Percentiles rank a stretch among this genome's conserved stretches.
Evolutionary conservation across 345 rosid genomes (phyloP).

Genomic region (Syzygium aromaticum): DNA sequence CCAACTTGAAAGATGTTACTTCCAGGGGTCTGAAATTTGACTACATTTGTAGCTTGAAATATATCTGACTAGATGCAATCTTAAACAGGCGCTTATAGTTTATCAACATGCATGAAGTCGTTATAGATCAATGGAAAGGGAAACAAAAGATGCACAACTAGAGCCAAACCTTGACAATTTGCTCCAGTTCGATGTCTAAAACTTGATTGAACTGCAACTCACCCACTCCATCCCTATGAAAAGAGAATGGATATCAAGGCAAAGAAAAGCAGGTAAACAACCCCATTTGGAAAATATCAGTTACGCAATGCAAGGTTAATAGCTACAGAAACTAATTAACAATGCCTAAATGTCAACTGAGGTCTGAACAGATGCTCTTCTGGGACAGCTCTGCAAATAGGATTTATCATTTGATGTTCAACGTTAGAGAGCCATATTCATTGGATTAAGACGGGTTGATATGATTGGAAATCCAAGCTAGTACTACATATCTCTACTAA

Average conservation of each 20-base stretch:
- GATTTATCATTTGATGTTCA: neutral
- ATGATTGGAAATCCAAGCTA: neutral
- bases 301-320: neutral
- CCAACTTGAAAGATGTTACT: neutral
- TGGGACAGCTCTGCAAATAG: neutral
- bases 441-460: neutral
- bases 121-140: neutral
- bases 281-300: neutral
- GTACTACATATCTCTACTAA: neutral
- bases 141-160: neutral
- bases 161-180: conserved; percentile 56
- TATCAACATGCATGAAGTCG: neutral
- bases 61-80: neutral
- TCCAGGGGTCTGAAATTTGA: neutral
- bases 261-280: neutral
- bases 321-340: neutral
- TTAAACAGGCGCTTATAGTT: neutral
- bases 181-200: conserved; percentile 67
- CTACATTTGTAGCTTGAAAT: neutral
- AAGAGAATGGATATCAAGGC: neutral
- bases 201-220: conserved; percentile 92
- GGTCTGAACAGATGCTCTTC: neutral
- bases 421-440: neutral
- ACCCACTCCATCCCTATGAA: conserved; percentile 80
- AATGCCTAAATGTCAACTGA: neutral